These are phyloP conservation scores for Pichia heedii DNA, from an alignment of 805 yeast genomes.

Conservation along the genomic window DNA sequence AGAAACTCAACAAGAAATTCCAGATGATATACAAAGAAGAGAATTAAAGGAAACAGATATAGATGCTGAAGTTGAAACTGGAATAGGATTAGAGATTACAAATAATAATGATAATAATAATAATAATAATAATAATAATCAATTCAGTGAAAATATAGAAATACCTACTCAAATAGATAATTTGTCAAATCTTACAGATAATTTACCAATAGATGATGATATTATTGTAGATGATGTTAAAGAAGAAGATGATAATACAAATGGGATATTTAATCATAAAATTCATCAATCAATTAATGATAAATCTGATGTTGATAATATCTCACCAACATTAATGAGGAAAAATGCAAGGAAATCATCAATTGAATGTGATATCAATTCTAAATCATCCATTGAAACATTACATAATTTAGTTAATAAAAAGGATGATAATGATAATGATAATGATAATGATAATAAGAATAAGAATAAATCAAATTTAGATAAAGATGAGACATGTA, in stretches of 20 bases:
- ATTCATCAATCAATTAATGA: not conserved
- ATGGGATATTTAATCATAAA: not conserved
- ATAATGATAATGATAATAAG: not conserved
- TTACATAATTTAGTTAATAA: not conserved
- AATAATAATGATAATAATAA: not conserved
- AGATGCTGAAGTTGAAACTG: no score
- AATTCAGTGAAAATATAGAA: not conserved
- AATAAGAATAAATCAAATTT: not conserved
- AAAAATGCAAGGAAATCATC: slow-evolving; percentile 1
- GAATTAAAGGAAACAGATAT: no score
- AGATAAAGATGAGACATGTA: no score
- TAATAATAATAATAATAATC: no score
- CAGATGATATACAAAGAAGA: no score
- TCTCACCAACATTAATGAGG: slow-evolving; percentile 2
- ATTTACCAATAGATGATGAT: no score
- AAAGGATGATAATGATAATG: not conserved
- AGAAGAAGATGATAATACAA: not conserved
- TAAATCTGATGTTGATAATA: not conserved
- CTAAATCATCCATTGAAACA: not conserved
- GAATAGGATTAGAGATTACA: not conserved
- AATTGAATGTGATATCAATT: not conserved
- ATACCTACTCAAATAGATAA: not conserved
- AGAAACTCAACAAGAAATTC: no score
- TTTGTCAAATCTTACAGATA: no score
- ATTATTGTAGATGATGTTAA: slow-evolving; percentile 10